phyloP scores from a whole-genome alignment of 2,329 filamentous ascomycete species.

The Zasmidium citrigriseum region DNA sequence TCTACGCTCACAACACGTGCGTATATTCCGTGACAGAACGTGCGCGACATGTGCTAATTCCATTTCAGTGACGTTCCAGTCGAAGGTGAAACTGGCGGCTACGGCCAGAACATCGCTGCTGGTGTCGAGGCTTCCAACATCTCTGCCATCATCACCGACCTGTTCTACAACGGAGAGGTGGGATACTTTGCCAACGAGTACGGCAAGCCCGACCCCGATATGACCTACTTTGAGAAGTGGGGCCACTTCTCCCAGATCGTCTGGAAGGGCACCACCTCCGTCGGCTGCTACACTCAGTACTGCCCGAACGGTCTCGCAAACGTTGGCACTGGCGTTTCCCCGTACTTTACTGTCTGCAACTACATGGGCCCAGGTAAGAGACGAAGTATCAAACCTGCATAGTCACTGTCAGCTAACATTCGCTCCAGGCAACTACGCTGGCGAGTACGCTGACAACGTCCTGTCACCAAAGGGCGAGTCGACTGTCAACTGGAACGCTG shows the following conservation, averaged over 20 bases:
- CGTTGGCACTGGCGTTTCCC: constrained; percentile 42
- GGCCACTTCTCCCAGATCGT: constrained; percentile 78
- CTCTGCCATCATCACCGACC: constrained; percentile 69
- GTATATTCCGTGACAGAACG: constrained; percentile 34
- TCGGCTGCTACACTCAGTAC: constrained; percentile 64
- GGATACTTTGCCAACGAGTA: constrained; percentile 58
- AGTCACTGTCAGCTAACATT: constrained; percentile 1
- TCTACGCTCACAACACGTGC: constrained; percentile 76
- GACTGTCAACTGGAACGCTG: constrained; percentile 36
- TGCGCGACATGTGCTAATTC: constrained; percentile 36
- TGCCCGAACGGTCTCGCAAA: constrained; percentile 57
- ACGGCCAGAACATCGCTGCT: constrained; percentile 91
- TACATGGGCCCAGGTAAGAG: constrained; percentile 71
- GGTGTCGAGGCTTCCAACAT: constrained; percentile 59
- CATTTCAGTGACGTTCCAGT: constrained; percentile 53
- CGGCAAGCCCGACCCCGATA: constrained; percentile 60
- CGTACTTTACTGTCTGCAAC: constrained; percentile 87
- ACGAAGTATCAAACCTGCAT: background rate
- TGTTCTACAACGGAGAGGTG: constrained; percentile 88
- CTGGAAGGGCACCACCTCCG: constrained; percentile 62
- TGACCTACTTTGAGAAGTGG: constrained; percentile 64
- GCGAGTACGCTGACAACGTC: constrained; percentile 58
- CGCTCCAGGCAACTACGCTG: constrained; percentile 54
- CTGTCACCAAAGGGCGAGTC: constrained; percentile 41
- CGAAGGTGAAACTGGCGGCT: too few species aligned